Conservation (phyloP, 148 eudicot genomes). For the Suaeda aralocaspica region DNA sequence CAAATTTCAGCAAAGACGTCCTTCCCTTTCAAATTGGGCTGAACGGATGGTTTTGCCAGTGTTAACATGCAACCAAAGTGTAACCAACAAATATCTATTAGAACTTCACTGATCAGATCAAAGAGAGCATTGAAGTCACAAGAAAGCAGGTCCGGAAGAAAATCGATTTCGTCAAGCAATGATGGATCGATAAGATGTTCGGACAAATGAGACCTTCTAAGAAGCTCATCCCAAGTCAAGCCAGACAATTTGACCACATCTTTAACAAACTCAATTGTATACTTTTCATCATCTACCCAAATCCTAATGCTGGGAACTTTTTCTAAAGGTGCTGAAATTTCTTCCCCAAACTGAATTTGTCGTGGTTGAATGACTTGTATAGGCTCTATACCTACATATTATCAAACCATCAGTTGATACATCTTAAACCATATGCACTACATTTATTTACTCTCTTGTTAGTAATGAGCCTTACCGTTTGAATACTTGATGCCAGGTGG, state of each 20-base stretch:
- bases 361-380: constrained; percentile 61
- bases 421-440: constrained; percentile 13
- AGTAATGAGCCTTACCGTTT: constrained; percentile 37
- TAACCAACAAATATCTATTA: constrained; percentile 53
- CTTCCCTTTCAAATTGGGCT: constrained; percentile 46
- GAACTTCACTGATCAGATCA: constrained; percentile 65
- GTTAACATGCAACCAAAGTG: constrained; percentile 52
- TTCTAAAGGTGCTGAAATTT: constrained; percentile 24
- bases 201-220: constrained; percentile 51
- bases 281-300: constrained; percentile 50
- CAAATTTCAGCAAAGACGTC: constrained; percentile 63
- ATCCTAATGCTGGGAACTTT: constrained; percentile 21
- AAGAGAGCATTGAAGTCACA: constrained; percentile 83
- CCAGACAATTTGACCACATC: constrained; percentile 74
- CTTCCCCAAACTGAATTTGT: constrained; percentile 59
- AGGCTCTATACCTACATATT: constrained; percentile 41
- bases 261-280: constrained; percentile 70
- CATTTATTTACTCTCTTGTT: neutral
- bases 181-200: constrained; percentile 62
- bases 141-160: constrained; percentile 60
- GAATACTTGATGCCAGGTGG: constrained; percentile 45
- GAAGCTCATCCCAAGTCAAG: constrained; percentile 75
- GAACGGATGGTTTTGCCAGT: constrained; percentile 31
- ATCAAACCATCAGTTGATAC: constrained; percentile 14
- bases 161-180: constrained; percentile 73